phyloP scores from a whole-genome alignment of 371 early-diverging fungal species.

The Lichtheimia ramosa region DNA sequence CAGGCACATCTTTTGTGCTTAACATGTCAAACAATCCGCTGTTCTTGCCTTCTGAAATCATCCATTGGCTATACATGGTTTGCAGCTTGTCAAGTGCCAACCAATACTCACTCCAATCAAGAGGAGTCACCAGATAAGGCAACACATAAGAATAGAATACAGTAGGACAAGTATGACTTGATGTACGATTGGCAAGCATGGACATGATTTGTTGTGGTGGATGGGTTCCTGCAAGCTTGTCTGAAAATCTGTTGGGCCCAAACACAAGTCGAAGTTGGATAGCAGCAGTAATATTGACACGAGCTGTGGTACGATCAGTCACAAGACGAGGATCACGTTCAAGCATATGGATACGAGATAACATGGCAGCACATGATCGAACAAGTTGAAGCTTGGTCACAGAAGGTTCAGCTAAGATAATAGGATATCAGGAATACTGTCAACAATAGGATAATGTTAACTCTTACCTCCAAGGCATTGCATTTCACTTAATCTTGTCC shows the following conservation, averaged over 20 bases:
- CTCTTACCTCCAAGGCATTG: slow-evolving; percentile 38
- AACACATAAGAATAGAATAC: slow-evolving; percentile 35
- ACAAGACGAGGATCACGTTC: slow-evolving; percentile 15
- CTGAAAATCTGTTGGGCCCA: slow-evolving; percentile 6
- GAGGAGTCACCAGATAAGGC: slow-evolving; percentile 33
- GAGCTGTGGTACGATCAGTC: slow-evolving; percentile 26
- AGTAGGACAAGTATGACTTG: slow-evolving; percentile 16
- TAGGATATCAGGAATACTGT: background rate
- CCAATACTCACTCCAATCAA: slow-evolving; percentile 38
- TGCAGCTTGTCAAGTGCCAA: slow-evolving; percentile 21
- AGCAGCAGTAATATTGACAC: slow-evolving; percentile 33
- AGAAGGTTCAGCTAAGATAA: slow-evolving; percentile 25
- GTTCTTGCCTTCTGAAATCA: background rate
- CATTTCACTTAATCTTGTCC: slow-evolving; percentile 36
- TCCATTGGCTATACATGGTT: slow-evolving; percentile 2
- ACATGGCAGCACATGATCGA: slow-evolving; percentile 34
- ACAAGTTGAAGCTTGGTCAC: slow-evolving; percentile 34
- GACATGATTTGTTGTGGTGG: slow-evolving; percentile 8
- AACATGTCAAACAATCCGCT: background rate
- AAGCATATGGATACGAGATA: slow-evolving; percentile 22
- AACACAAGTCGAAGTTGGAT: slow-evolving; percentile 35
- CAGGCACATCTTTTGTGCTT: slow-evolving; percentile 9
- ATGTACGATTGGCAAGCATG: slow-evolving; percentile 10
- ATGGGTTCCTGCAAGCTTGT: background rate
- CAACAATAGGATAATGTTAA: background rate